These are phyloP conservation scores for Crithidia mellificae DNA, from an alignment of 208 protist genomes.

Conservation along the genomic window DNA sequence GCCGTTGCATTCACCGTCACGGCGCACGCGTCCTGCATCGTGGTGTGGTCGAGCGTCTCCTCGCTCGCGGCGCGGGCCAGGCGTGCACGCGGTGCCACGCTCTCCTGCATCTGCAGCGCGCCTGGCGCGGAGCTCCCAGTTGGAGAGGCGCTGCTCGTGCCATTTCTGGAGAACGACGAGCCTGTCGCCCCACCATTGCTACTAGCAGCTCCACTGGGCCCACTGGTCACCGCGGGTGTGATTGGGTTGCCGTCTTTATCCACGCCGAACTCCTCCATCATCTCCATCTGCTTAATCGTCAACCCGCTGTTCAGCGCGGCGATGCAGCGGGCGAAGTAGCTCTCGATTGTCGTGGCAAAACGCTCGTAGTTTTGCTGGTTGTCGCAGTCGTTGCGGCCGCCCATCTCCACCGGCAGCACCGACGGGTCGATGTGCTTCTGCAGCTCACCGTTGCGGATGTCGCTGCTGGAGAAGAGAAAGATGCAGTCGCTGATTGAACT, in stretches of 20 bases:
- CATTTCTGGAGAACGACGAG: no score
- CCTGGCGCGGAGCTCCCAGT: background rate
- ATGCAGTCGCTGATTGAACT: conserved; percentile 61
- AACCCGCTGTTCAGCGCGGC: conserved; percentile 32
- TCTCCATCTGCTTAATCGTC: conserved; percentile 64
- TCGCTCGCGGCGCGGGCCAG: conserved; percentile 6
- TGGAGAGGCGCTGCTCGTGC: no score
- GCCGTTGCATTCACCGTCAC: conserved; percentile 19
- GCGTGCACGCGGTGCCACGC: background rate
- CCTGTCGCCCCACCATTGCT: no score
- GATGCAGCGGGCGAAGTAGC: conserved; percentile 56
- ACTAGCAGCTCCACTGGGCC: no score
- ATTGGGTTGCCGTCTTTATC: conserved; percentile 41
- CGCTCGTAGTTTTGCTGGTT: conserved; percentile 50
- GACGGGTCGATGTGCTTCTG: conserved; percentile 55
- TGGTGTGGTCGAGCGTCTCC: conserved; percentile 29
- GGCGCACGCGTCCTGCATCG: conserved; percentile 18
- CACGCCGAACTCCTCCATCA: conserved; percentile 62
- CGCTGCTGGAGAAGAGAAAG: conserved; percentile 54
- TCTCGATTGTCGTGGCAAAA: conserved; percentile 52
- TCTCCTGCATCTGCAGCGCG: background rate
- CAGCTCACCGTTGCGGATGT: conserved; percentile 53
- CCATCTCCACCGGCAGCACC: conserved; percentile 72
- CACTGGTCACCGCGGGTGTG: no score
- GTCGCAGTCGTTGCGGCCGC: conserved; percentile 73